Evolutionary conservation across 2,329 filamentous ascomycete species (phyloP), one percentile per base, ranked within the genome.

Genomic region (Microsporum canis): DNA sequence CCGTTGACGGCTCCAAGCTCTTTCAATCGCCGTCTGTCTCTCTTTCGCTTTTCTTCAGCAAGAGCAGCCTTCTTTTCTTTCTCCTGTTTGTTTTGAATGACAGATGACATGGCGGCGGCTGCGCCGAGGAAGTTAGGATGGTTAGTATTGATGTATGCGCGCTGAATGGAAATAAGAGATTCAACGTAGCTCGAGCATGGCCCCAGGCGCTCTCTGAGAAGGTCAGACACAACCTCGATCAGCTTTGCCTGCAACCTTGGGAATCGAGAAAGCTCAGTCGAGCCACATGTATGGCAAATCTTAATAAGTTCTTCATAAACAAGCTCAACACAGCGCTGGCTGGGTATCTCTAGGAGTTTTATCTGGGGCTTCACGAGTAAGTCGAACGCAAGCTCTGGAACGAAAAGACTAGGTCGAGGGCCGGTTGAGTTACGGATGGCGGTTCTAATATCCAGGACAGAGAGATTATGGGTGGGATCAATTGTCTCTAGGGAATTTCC

Each of bases 261-360:
- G 73, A 92, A 99, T 65, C 94, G 84, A 59, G 89, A 88, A 23
- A 99, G 84, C 74, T 99, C 94, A 14, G 88, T 95, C 1, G 91
- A 96, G 64, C 94, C 94, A 76, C 94, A 99, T 0, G 94, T 99
- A 73, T 99, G 94, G 77, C 94, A 96, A 67, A 99, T 97, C 77
- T 99, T 99, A 78, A 99, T 99, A 51, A 99, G 82, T 75, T 99
- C 94, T 73, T 99, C 94, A 73, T 99, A 99, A 2, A 99, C 94
- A 60, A 99, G 83, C 76, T 99, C 94, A 58, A 99, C 94, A 70
- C 94, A 99, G 68, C 94, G 86, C 72, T 99, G 94, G 71, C 90
- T 95, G 7, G 94, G 94, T 31, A 94, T 85, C 73, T 99, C 94
- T 33, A 99, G 80, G 59, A 99, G 82, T 78, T 97, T 97, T 75